These are phyloP conservation scores for Gymnopilus dilepis DNA, from an alignment of 768 basidiomycete genomes.

Conservation along the genomic window DNA sequence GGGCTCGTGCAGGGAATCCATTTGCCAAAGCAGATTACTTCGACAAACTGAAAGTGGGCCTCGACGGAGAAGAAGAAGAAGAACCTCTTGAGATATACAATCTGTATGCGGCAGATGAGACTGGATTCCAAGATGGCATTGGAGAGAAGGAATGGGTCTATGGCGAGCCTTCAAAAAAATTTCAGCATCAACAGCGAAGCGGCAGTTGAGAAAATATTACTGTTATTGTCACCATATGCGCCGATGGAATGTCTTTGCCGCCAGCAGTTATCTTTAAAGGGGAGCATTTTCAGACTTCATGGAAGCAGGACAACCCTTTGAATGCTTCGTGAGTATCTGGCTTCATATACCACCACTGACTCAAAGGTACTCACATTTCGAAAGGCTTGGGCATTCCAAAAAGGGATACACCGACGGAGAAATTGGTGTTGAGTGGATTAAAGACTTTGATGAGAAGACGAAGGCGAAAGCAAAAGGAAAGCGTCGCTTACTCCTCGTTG, in stretches of 20 bases:
- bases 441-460: slow-evolving; percentile 39
- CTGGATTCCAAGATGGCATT: too few species aligned
- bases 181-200: slow-evolving; percentile 40
- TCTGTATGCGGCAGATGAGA: too few species aligned
- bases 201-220: slow-evolving; percentile 45
- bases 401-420: slow-evolving; percentile 43
- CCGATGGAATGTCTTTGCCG: slow-evolving; percentile 34
- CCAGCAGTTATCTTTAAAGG: slow-evolving; percentile 42
- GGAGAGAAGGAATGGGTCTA: too few species aligned
- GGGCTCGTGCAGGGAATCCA: too few species aligned
- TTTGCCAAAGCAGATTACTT: too few species aligned
- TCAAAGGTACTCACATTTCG: not conserved
- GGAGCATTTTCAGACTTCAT: slow-evolving; percentile 30
- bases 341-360: slow-evolving; percentile 19
- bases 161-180: too few species aligned
- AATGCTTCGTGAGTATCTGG: slow-evolving; percentile 27
- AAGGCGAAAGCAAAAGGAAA: slow-evolving; percentile 27
- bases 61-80: too few species aligned
- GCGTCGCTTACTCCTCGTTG: slow-evolving; percentile 36
- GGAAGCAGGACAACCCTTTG: slow-evolving; percentile 33
- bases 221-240: slow-evolving; percentile 47
- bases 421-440: slow-evolving; percentile 41
- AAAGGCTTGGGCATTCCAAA: slow-evolving; percentile 29
- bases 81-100: too few species aligned
- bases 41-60: too few species aligned